Evolutionary conservation across 2,329 filamentous ascomycete species (phyloP).

Genomic region (Fusarium decemcellulare): DNA sequence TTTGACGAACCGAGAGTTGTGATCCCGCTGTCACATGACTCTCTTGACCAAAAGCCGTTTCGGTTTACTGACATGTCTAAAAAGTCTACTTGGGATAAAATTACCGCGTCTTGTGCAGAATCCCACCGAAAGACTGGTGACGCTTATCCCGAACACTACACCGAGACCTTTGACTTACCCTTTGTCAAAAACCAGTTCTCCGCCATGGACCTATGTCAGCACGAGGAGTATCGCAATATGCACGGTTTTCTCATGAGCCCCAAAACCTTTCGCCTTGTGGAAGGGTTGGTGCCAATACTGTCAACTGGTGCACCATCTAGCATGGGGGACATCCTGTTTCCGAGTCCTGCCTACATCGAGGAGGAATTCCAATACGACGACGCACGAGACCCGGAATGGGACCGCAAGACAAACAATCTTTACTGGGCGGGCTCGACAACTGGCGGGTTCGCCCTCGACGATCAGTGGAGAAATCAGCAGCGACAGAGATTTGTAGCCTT

Average conservation of each 20-base stretch:
- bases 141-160: neutral
- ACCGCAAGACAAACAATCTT: constrained; percentile 62
- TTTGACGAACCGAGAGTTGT: constrained; percentile 64
- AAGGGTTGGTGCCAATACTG: constrained; percentile 61
- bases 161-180: constrained; percentile 48
- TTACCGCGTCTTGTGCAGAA: constrained; percentile 50
- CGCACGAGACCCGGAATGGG: constrained; percentile 60
- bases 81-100: constrained; percentile 47
- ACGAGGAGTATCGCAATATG: constrained; percentile 58
- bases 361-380: constrained; percentile 58
- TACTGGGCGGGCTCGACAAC: constrained; percentile 73
- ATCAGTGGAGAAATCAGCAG: constrained; percentile 60
- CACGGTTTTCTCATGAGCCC: constrained; percentile 64
- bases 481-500: constrained; percentile 62
- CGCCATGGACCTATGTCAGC: constrained; percentile 58
- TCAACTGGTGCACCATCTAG: constrained; percentile 61
- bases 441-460: constrained; percentile 57
- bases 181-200: constrained; percentile 52
- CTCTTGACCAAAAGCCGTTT: constrained; percentile 1
- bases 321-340: constrained; percentile 67
- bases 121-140: neutral
- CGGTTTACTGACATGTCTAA: constrained; percentile 47
- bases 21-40: constrained; percentile 26
- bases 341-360: constrained; percentile 64
- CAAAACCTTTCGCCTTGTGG: constrained; percentile 56